These are phyloP conservation scores for Iberis pinnata DNA, from an alignment of 345 rosid genomes.

Conservation along the genomic window DNA sequence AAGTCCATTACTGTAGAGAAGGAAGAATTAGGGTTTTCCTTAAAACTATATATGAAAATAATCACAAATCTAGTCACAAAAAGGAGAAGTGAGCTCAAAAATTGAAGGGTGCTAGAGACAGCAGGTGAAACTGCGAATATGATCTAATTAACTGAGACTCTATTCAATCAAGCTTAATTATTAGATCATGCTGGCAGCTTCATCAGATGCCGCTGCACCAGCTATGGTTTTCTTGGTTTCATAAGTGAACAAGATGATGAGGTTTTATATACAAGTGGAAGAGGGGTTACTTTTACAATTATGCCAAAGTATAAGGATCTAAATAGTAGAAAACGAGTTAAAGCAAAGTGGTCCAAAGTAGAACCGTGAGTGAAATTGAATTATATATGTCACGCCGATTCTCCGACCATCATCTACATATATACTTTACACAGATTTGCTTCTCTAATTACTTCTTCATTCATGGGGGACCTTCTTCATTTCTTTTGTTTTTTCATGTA, in stretches of 20 bases:
- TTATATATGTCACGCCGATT: no score
- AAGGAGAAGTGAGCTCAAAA: no score
- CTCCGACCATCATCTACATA: no score
- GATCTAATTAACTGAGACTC: slow-evolving; percentile 60
- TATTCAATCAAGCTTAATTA: slow-evolving; percentile 23
- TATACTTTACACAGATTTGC: no score
- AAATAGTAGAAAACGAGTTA: slow-evolving; percentile 11
- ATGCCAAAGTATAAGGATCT: slow-evolving; percentile 5
- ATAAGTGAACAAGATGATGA: slow-evolving; percentile 21
- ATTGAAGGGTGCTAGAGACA: slow-evolving; percentile 49
- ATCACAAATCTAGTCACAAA: no score
- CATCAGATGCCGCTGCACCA: slow-evolving; percentile 69
- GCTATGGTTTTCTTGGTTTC: slow-evolving; percentile 17
- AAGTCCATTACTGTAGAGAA: no score
- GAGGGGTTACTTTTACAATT: slow-evolving; percentile 16
- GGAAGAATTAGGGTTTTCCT: slow-evolving; percentile 20
- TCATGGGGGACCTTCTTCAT: no score
- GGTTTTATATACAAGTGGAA: slow-evolving; percentile 26
- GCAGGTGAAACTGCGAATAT: slow-evolving; percentile 85
- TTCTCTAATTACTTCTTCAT: no score
- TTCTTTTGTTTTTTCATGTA: no score
- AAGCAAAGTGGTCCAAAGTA: slow-evolving; percentile 38
- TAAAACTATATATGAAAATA: no score
- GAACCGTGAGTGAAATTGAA: no score
- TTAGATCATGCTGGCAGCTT: slow-evolving; percentile 99